Evolutionary conservation across 352 stramenopile species (phyloP), one percentile per base, ranked within the genome.

Genomic region (Proteromonas lacertae): DNA sequence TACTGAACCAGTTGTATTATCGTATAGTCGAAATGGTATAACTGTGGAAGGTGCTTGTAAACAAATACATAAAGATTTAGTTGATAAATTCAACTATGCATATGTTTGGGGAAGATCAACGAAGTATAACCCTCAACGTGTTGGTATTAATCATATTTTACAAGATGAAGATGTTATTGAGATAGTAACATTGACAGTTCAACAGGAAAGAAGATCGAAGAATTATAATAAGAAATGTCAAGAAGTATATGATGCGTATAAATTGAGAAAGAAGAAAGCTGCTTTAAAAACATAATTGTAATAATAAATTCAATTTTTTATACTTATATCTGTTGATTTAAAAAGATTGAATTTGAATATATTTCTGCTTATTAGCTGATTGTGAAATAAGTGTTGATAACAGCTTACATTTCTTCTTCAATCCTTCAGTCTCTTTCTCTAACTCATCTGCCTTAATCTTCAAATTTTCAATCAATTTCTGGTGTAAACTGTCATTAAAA

Each of bases 91-190:
- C 50, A 91, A 91, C 48, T 95, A 90, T 50, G 79, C 75, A 12
- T 52, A 92, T 29, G 79, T 96, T 35, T 98, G 86, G 86, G 86
- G 86, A 8, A 84, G 66, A 20, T 90, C 65, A 42, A 90, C 82
- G 16, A 94, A 95, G 48, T 90, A 96, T 54, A 82, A 88, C 36
- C 83, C 83, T 6, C 82, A 96, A 59, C 69, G 77, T 38, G 74
- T 63, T 51, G 83, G 83, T 36, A 68, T 93, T 32, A 66, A 70
- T 35, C 87, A 98, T 49, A 55, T 66, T 12, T 53, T 98, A 8
- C 49, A 77, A 23, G 87, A 98, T 56, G 79, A 98, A 60, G 87
- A 98, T 55, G 83, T 96, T 17, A 50, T 93, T 32, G 75, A 92
- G 46, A 81, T 97, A 41, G 79, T 96, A 14, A 79, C 82, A 24